Evolutionary conservation across 1,284 basidiomycete genomes (phyloP).

Genomic region (Ustilago hordei): DNA sequence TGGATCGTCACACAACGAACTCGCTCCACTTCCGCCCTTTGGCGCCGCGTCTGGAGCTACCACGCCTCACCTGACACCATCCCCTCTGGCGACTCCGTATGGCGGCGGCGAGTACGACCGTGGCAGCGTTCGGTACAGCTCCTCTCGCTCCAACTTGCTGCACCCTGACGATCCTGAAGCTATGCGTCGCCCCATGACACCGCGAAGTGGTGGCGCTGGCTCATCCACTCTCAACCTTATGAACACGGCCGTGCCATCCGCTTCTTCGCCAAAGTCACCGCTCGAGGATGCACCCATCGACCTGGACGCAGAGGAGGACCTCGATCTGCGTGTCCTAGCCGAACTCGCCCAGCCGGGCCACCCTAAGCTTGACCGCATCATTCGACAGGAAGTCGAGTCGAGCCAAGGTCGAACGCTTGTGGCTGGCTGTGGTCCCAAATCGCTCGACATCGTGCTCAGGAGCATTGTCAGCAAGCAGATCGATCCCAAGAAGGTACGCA

Average conservation of each 20-base stretch:
- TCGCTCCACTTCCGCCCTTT: constrained; percentile 23
- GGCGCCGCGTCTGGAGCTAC: constrained; percentile 27
- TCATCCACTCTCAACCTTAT: constrained; percentile 44
- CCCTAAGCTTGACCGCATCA: constrained; percentile 78
- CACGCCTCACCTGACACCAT: constrained; percentile 26
- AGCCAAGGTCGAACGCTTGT: constrained; percentile 77
- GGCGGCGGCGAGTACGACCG: constrained; percentile 21
- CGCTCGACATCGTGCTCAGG: constrained; percentile 79
- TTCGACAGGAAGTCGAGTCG: constrained; percentile 77
- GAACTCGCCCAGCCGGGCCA: constrained; percentile 80
- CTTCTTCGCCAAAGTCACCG: constrained; percentile 29
- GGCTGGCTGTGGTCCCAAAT: constrained; percentile 82
- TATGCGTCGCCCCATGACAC: background rate
- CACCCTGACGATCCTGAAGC: constrained; percentile 10
- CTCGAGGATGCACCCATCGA: constrained; percentile 67
- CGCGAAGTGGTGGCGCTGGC: constrained; percentile 4
- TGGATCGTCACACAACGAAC: constrained; percentile 29
- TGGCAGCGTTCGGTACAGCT: background rate
- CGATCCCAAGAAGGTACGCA: constrained; percentile 74
- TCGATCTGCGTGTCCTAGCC: constrained; percentile 77
- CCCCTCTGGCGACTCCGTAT: constrained; percentile 28
- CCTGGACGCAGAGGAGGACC: constrained; percentile 77
- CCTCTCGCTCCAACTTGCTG: constrained; percentile 11
- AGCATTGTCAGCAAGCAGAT: constrained; percentile 78
- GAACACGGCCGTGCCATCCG: constrained; percentile 15